Percentiles rank a stretch among this genome's conserved stretches.
Evolutionary conservation across 139 green algal genomes (phyloP).

Genomic region (Asterochloris erici): DNA sequence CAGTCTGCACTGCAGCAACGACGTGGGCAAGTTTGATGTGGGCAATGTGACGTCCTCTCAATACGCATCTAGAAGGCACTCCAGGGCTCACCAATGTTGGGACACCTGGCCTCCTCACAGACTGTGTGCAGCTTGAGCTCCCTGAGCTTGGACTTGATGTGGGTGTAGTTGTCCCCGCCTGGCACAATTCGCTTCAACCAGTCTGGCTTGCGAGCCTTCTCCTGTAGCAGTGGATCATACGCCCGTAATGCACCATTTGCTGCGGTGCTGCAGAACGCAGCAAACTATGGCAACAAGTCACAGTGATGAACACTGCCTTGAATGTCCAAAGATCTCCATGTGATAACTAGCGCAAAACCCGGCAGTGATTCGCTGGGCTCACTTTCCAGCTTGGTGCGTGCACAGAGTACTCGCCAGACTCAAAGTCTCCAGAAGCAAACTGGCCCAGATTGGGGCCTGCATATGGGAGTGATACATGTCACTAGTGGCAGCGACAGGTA

Average conservation of each 20-base stretch:
- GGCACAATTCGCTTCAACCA: slow-evolving; percentile 95
- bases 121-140: slow-evolving; percentile 97
- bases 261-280: too few species aligned
- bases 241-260: too few species aligned
- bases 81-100: slow-evolving; percentile 80
- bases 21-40: too few species aligned
- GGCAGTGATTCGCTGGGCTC: neutral
- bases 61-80: neutral
- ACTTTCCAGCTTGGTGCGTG: slow-evolving; percentile 77
- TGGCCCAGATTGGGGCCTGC: slow-evolving; percentile 70
- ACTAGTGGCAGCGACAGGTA: neutral
- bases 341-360: too few species aligned
- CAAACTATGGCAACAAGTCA: too few species aligned
- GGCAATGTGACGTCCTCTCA: too few species aligned
- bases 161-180: slow-evolving; percentile 75
- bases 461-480: neutral
- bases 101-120: slow-evolving; percentile 93
- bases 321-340: too few species aligned
- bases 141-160: slow-evolving; percentile 89
- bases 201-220: slow-evolving; percentile 89
- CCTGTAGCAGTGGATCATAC: slow-evolving; percentile 37
- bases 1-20: too few species aligned
- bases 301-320: too few species aligned
- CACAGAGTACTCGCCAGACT: slow-evolving; percentile 61
- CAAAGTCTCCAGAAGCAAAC: slow-evolving; percentile 49